Conservation (phyloP, 2,329 filamentous ascomycete species). For the Cordyceps javanica region DNA sequence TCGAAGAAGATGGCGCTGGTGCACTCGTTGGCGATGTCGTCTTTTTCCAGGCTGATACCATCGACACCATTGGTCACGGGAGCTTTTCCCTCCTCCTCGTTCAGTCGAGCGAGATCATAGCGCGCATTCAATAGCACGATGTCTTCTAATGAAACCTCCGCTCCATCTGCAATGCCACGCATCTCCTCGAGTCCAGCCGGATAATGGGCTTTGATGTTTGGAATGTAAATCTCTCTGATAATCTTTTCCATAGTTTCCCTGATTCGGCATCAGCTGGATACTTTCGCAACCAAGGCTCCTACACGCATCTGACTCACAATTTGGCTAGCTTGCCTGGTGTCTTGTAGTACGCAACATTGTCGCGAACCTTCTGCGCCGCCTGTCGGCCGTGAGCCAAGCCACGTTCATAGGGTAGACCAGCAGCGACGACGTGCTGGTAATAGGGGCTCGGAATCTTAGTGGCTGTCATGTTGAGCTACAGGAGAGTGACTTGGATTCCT, state of each 20-base stretch:
- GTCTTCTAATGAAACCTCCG: background rate
- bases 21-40: background rate
- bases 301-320: background rate
- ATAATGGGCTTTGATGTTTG: background rate
- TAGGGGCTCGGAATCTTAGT: background rate
- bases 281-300: background rate
- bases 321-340: background rate
- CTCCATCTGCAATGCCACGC: background rate
- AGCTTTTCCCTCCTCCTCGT: background rate
- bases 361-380: background rate
- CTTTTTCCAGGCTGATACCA: background rate
- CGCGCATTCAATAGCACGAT: background rate
- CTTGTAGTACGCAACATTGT: background rate
- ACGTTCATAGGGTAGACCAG: background rate
- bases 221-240: background rate
- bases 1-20: background rate
- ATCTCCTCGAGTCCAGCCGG: background rate
- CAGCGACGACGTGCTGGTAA: background rate
- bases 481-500: background rate
- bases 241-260: background rate
- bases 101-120: background rate
- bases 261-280: background rate
- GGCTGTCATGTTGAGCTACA: background rate
- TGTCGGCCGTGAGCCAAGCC: background rate
- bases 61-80: background rate